Percentiles rank a stretch among this genome's conserved stretches.
These are phyloP conservation scores for Populus simonii DNA, from an alignment of 345 rosid genomes.

Conservation along the genomic window DNA sequence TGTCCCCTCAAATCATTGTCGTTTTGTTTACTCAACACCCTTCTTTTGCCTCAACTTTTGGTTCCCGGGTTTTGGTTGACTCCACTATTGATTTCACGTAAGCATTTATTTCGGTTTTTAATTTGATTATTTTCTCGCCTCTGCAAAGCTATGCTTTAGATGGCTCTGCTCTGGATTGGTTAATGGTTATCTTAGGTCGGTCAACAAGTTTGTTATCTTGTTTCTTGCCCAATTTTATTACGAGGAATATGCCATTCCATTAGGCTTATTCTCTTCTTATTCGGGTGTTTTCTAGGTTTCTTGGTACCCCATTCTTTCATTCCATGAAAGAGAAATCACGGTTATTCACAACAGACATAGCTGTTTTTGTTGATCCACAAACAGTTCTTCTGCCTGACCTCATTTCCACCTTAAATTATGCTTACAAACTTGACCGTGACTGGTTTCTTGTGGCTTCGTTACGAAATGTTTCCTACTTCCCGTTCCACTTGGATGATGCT, in stretches of 20 bases:
- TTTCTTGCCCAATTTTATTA: neutral
- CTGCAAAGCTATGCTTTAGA: neutral
- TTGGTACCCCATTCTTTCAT: slow-evolving; percentile 81
- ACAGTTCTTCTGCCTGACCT: slow-evolving; percentile 61
- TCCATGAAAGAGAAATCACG: slow-evolving; percentile 70
- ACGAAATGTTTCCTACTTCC: slow-evolving; percentile 45
- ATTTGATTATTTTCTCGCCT: neutral
- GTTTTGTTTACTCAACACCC: slow-evolving; percentile 64
- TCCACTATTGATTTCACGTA: slow-evolving; percentile 79
- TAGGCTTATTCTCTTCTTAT: neutral
- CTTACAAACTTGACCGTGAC: slow-evolving; percentile 48
- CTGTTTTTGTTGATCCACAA: slow-evolving; percentile 49
- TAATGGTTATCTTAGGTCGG: neutral
- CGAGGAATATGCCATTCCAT: neutral
- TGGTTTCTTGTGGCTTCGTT: slow-evolving; percentile 84
- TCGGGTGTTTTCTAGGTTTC: slow-evolving; percentile 49
- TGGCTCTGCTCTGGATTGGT: neutral
- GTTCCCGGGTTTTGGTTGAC: slow-evolving; percentile 62
- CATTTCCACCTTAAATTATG: slow-evolving; percentile 48
- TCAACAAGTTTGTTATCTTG: neutral
- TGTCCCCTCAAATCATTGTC: slow-evolving; percentile 61
- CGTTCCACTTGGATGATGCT: slow-evolving; percentile 46
- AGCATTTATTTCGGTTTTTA: slow-evolving; percentile 14
- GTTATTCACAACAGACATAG: slow-evolving; percentile 47
- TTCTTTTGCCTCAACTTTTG: slow-evolving; percentile 47